phyloP scores from a whole-genome alignment of 2,329 filamentous ascomycete species.

The Aspergillus flavus region DNA sequence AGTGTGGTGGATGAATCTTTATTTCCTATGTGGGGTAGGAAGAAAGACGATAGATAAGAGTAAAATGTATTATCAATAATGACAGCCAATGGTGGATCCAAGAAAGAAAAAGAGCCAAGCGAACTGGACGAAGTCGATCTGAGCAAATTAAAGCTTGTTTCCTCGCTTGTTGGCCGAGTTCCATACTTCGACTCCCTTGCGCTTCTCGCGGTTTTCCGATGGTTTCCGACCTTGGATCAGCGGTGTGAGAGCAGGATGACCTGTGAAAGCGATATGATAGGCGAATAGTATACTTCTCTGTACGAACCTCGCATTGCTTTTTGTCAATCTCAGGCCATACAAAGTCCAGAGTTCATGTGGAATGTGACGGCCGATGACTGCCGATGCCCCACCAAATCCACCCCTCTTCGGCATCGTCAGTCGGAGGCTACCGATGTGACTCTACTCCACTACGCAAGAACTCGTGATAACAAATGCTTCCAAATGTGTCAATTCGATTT shows the following conservation, averaged over 20 bases:
- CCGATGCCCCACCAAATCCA: background rate
- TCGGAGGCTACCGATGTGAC: background rate
- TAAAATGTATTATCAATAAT: background rate
- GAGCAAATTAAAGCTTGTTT: constrained; percentile 2
- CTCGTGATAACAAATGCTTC: background rate
- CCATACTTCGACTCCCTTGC: background rate
- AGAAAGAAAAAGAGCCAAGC: background rate
- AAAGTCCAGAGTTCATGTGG: background rate
- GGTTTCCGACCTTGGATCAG: background rate
- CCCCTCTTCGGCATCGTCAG: background rate
- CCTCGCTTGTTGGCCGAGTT: background rate
- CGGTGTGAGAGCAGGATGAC: background rate
- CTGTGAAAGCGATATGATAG: background rate
- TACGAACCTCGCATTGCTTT: background rate
- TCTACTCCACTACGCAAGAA: background rate
- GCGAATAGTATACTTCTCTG: background rate
- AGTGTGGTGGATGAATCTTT: background rate
- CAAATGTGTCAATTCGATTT: background rate
- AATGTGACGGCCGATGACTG: background rate
- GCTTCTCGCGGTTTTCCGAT: background rate
- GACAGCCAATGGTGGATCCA: background rate
- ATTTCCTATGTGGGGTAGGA: background rate
- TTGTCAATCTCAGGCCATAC: background rate
- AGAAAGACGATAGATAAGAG: background rate
- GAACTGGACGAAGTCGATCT: background rate